Evolutionary conservation across 2,329 filamentous ascomycete genomes (phyloP), one percentile per base, ranked within the genome.

Genomic region (Aplosporella prunicola): DNA sequence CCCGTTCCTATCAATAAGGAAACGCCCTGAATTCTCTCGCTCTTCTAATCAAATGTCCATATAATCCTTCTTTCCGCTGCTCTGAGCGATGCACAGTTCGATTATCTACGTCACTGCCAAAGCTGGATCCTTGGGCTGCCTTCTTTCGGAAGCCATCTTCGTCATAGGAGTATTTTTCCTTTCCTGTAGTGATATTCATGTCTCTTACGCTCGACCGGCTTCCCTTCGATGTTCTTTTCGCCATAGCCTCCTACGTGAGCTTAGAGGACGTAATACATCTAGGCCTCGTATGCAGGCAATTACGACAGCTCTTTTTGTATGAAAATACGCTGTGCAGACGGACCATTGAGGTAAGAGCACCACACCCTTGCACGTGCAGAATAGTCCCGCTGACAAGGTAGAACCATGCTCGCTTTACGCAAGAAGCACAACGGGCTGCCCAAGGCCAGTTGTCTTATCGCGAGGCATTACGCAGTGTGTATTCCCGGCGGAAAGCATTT

Each of bases 171-270:
- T n/a, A n/a, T n/a, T n/a, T n/a, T n/a, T n/a, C n/a, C n/a, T n/a
- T n/a, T n/a, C n/a, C n/a, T n/a, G n/a, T n/a, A n/a, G n/a, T n/a
- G n/a, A n/a, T n/a, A n/a, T n/a, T n/a, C n/a, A 58, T 58, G 55
- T 43, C 43, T 45, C 31, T 45, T 33, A 44, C 44, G 14, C 51
- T 72, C 28, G 61, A 68, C 41, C 46, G 50, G 20, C 56, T 83
- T 9, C 78, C 80, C 0, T 77, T 73, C 50, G 80, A 84, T 56
- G 63, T 83, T n/a, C 58, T 81, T 18, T 71, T 72, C 33, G 66
- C 72, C 35, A 69, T 83, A 35, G 64, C 70, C 6, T 61, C 62
- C 5, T 58, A 65, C 39, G 63, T 84, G 23, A 63, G 70, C 13
- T 58, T 78, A 17, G 66, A 74, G 31, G 76, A 81, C 45, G 64